These are phyloP conservation scores for Silene noctiflora DNA, from an alignment of 179 eudicot species.

Conservation along the genomic window DNA sequence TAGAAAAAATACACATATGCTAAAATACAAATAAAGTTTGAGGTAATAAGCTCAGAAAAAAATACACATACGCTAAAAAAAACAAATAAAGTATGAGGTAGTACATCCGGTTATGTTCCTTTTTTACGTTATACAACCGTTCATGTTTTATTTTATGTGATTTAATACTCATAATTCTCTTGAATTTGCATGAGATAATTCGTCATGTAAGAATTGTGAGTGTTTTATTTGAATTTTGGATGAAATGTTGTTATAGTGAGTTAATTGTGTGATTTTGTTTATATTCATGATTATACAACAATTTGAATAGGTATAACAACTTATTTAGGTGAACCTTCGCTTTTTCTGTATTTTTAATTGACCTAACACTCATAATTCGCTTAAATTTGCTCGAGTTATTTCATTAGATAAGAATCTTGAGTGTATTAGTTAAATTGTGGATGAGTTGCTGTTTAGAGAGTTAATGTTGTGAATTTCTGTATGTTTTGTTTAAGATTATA, in stretches of 20 bases:
- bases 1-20: too few species aligned
- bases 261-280: neutral
- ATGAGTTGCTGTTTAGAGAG: neutral
- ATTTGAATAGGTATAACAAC: too few species aligned
- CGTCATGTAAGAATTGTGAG: neutral
- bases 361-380: neutral
- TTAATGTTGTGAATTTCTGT: neutral
- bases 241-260: neutral
- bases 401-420: neutral
- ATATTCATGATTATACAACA: too few species aligned
- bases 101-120: too few species aligned
- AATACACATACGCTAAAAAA: too few species aligned
- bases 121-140: too few species aligned
- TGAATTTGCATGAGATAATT: neutral
- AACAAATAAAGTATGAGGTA: too few species aligned
- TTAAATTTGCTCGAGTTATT: neutral
- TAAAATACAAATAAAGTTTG: too few species aligned
- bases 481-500: too few species aligned
- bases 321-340: neutral
- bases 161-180: neutral
- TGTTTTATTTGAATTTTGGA: neutral
- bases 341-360: neutral
- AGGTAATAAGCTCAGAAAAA: too few species aligned
- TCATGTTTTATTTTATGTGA: neutral
- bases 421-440: neutral